Base-by-base conservation (phyloP, 2,329 filamentous ascomycete species). In the Monosporascus sp. region DNA sequence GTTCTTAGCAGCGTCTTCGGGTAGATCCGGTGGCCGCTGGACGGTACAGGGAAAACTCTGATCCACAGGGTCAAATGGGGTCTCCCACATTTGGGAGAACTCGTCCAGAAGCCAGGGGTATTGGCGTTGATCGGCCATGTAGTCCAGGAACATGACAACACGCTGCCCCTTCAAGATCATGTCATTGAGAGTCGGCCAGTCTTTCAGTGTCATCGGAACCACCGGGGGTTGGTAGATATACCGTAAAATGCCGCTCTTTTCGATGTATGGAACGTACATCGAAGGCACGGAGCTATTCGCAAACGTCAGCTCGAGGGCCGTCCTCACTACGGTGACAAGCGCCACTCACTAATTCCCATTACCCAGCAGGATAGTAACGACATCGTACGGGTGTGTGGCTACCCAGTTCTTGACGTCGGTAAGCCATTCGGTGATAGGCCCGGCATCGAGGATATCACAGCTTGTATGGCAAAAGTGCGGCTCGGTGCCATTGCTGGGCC, bases 1-100 rank as follows among this genome's bases (percentile, higher is more conserved):
- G 31, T 85, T 76, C 54, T 76, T 74, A 0, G 81, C 79, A 7
- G 81, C 76, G 2, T 78, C 71, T 0, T 68, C 64, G 2, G 73
- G 63, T 53, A 95, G 73, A 44, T 81, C 74, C 0, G 89, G 89
- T 0, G 92, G 91, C 0, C 92, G 85, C 66, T 96, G 83, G 38
- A 86, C 78, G 0, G 75, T 85, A 73, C 92, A 97, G 0, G 91
- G 91, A 68, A 96, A 96, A 1, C 70, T 68, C 48, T 72, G 72
- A 65, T 84, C 68, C 17, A 70, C 65, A 3, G 84, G 91, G 51
- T 91, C 89, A 67, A 96, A 97, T 0, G 89, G 89, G 1, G 91
- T 93, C 73, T 97, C 90, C 89, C 89, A 96, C 73, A 95, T 81
- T 65, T 96, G 88, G 6, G 81, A 82, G 74, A 96, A 97, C 70